Percentiles rank a stretch among this genome's conserved stretches.
phyloP scores from a whole-genome alignment of 495 filamentous ascomycete genomes.

The Talaromyces liani region DNA sequence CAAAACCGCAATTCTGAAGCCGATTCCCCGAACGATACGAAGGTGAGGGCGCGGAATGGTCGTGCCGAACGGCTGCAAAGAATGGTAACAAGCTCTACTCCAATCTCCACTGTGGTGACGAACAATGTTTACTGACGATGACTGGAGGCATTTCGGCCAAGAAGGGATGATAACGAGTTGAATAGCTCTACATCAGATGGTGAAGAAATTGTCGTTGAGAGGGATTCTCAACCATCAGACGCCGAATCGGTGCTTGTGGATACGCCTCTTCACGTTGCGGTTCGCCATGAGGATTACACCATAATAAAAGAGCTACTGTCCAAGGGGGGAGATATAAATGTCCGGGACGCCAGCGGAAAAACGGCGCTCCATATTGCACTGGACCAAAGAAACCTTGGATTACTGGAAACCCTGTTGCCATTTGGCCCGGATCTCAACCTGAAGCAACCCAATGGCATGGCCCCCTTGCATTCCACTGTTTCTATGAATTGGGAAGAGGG shows the following conservation, averaged over 20 bases:
- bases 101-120: neutral
- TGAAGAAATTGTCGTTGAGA: neutral
- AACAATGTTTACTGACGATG: neutral
- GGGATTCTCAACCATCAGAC: neutral
- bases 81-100: neutral
- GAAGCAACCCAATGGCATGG: neutral
- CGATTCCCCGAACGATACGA: neutral
- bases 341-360: neutral
- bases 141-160: neutral
- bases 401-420: neutral
- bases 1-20: neutral
- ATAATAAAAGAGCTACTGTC: neutral
- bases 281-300: neutral
- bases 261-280: neutral
- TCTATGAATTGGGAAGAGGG: neutral
- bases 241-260: neutral
- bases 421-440: neutral
- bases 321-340: neutral
- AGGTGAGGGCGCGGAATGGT: neutral
- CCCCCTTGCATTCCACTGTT: neutral
- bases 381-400: neutral
- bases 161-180: neutral
- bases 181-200: neutral
- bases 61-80: neutral
- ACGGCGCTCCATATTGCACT: slow-evolving; percentile 2